Evolutionary conservation across 257 asterid genomes (phyloP), one percentile per base, ranked within the genome.

Genomic region (Mitragyna speciosa): DNA sequence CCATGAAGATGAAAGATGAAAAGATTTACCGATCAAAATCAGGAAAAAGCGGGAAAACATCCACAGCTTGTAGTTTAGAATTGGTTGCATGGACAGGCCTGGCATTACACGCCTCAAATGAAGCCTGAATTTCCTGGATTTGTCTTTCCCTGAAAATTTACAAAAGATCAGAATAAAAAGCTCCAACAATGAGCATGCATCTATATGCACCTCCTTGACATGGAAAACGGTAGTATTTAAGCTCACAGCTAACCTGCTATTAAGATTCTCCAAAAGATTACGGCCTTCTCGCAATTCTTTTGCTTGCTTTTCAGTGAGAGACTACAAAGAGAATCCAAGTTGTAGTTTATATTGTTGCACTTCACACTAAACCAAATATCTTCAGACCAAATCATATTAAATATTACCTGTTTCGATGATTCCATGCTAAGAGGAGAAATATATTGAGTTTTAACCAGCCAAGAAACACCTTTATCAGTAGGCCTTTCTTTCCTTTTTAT

Each of bases 391-490:
- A 31, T 68, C 78, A 81, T 69, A 78, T 83, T 12, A 51, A 72
- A 73, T 61, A 69, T 54, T 82, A 96, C 99, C 98, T 92, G 96
- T 84, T 92, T 96, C 43, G 97, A 67, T 69, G 99, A 89, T 59
- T 96, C 98, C 81, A 86, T 79, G 86, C 97, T 94, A 82, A 96
- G 87, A 58, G 98, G 97, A 83, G 99, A 96, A 71, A 96, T 94
- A 82, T 96, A 94, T 83, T 96, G 98, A 75, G 99, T 94, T 85
- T 94, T 94, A 74, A 96, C 99, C 76, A 92, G 94, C 99, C 98
- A 96, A 80, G 99, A 89, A 82, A 94, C 93, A 80, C 98, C 99
- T 87, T 94, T 88, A 76, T 96, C 99, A 2, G 96, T 91, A 17
- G 99, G 99, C 79, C 99, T 90, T 41, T 93, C 98, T 85, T 96